Base-by-base conservation (phyloP, 2,329 filamentous ascomycete species). In the Fusarium dimerum region DNA sequence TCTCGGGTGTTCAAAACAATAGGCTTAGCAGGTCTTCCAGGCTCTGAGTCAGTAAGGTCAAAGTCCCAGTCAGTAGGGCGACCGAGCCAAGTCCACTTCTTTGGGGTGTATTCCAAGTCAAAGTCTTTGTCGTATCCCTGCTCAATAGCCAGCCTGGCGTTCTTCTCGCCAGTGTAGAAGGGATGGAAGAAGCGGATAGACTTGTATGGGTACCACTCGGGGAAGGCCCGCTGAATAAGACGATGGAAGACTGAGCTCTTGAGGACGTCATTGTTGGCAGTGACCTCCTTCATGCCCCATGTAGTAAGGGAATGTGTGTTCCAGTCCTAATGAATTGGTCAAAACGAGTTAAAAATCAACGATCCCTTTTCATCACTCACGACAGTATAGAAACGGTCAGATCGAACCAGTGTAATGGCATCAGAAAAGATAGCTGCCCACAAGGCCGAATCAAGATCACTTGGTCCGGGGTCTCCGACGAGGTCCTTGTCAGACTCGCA, bases 391-490 rank as follows among this genome's bases (percentile, higher is more conserved):
- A 86, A 86, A 15, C 85, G 75, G 59, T 88, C 85, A 9, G 86
- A 86, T 16, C 87, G 80, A 5, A 89, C 86, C 11, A 90, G 76
- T 34, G 83, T 82, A 1, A 90, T 86, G 2, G 87, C 86, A 60
- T 90, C 87, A 0, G 86, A 88, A 4, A 90, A 71, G 12, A 90
- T 82, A 2, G 86, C 87, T 10, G 86, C 79, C 3, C 84, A 87
- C 46, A 88, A 81, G 0, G 57, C 57, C 13, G 50, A 56, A 5
- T 47, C 41, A 10, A 86, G 88, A 66, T 86, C 88, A 0, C 82
- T 83, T 0, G 87, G 86, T 40, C 86, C 87, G 4, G 83, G 84
- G 2, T 80, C 73, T 76, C 87, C 83, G 1, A 85, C 82, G 55
- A 79, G 70, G 69, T 90, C 89, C 15, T 82, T 79, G 55, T 86